Percentiles rank a stretch among this genome's conserved stretches.
Evolutionary conservation across 192 early-diverging fungal species (phyloP).

Genomic region (Dimargaris verticillata): DNA sequence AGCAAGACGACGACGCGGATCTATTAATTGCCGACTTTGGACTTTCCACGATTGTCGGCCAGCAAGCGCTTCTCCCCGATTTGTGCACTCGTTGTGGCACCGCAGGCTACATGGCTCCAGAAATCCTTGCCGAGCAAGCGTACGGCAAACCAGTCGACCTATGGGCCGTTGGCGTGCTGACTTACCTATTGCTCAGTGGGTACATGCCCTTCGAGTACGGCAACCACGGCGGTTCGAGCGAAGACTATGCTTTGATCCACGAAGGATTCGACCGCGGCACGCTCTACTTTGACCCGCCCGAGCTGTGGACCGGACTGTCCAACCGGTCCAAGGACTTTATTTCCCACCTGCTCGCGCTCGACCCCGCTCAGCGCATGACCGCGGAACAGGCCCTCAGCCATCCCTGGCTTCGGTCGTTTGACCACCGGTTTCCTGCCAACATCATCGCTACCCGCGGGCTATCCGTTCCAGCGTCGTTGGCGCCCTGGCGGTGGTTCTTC

Average conservation of each 20-base stretch:
- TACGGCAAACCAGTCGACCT: constrained; percentile 67
- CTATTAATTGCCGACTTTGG: constrained; percentile 76
- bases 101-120: constrained; percentile 60
- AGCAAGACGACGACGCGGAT: constrained; percentile 33
- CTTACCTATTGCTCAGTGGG: constrained; percentile 58
- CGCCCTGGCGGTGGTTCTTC: not conserved
- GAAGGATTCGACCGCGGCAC: constrained; percentile 9
- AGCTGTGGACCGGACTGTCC: constrained; percentile 46
- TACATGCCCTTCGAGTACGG: constrained; percentile 50
- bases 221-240: constrained; percentile 32
- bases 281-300: constrained; percentile 40
- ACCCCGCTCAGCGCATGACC: constrained; percentile 53
- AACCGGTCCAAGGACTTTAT: constrained; percentile 55
- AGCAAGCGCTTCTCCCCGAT: constrained; percentile 29
- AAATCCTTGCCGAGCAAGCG: constrained; percentile 27
- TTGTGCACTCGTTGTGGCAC: constrained; percentile 60
- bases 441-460: not conserved
- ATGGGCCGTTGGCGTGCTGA: constrained; percentile 67
- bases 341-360: constrained; percentile 38
- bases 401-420: constrained; percentile 43
- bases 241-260: constrained; percentile 22
- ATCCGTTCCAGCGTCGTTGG: not conserved
- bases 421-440: not conserved
- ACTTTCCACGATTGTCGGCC: constrained; percentile 27
- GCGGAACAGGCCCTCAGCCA: constrained; percentile 57